A percentile compares a stretch with the other conserved stretches of the same genome.
phyloP scores from a whole-genome alignment of 2,329 filamentous ascomycete species.

The Podosphaera fusca region DNA sequence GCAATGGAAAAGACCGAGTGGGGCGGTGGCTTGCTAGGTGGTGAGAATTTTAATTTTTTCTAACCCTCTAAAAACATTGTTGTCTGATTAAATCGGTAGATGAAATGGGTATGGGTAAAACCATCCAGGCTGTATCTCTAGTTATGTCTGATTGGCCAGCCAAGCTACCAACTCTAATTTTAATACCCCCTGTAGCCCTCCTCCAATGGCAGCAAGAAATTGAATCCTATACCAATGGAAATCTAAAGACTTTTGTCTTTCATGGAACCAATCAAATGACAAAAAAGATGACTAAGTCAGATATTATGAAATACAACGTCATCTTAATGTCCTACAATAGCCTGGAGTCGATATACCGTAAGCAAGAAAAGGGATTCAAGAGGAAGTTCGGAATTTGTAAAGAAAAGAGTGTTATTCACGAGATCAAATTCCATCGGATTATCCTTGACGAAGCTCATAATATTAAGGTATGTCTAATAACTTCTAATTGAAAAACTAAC shows the following conservation, averaged over 20 bases:
- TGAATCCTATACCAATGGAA: slow-evolving; percentile 60
- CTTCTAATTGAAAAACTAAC: slow-evolving; percentile 5
- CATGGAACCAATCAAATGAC: slow-evolving; percentile 70
- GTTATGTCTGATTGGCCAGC: slow-evolving; percentile 95
- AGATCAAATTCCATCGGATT: slow-evolving; percentile 68
- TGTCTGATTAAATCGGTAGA: slow-evolving; percentile 19
- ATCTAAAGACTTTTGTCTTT: slow-evolving; percentile 72
- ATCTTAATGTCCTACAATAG: slow-evolving; percentile 95
- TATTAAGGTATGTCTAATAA: slow-evolving; percentile 41
- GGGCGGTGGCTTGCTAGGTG: slow-evolving; percentile 74
- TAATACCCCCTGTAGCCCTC: slow-evolving; percentile 78
- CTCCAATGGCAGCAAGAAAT: slow-evolving; percentile 90
- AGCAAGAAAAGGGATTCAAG: slow-evolving; percentile 75
- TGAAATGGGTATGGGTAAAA: slow-evolving; percentile 98
- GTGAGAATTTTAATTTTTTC: background rate
- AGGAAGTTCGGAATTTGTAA: slow-evolving; percentile 62
- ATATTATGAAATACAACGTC: slow-evolving; percentile 67
- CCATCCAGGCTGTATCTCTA: slow-evolving; percentile 88
- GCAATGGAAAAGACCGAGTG: slow-evolving; percentile 69
- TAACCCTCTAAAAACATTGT: background rate
- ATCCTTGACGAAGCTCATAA: slow-evolving; percentile 91
- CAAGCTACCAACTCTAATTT: slow-evolving; percentile 59
- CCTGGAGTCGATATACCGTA: slow-evolving; percentile 76
- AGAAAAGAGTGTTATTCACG: slow-evolving; percentile 58
- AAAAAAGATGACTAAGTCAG: slow-evolving; percentile 50